Conservation (phyloP, 768 basidiomycete species). For the Lactifluus pinguis region DNA sequence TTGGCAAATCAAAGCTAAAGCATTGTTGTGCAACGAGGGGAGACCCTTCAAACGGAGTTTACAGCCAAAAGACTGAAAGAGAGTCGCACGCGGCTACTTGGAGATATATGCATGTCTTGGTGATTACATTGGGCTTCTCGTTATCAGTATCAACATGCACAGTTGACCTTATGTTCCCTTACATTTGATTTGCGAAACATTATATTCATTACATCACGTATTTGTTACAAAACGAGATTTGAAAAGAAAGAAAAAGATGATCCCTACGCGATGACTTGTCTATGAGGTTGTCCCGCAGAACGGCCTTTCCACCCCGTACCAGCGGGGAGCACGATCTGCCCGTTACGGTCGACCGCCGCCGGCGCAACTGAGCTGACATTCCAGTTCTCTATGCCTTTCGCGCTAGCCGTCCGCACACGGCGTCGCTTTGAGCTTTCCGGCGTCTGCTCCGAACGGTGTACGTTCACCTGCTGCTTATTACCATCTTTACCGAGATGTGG, state of each 20-base stretch:
- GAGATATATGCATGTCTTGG: not conserved
- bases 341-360: conserved; percentile 1
- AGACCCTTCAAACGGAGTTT: not conserved
- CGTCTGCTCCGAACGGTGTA: not conserved
- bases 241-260: not conserved
- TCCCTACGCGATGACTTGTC: not conserved
- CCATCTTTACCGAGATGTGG: conserved; percentile 9
- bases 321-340: conserved; percentile 16
- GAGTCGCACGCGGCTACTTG: too few species aligned
- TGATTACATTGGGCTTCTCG: not conserved
- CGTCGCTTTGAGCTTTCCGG: conserved; percentile 12
- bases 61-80: not conserved
- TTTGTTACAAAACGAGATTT: conserved; percentile 5
- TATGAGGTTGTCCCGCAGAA: not conserved
- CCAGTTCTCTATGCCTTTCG: conserved; percentile 7
- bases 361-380: not conserved
- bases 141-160: not conserved
- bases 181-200: not conserved
- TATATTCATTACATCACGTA: not conserved
- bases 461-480: not conserved
- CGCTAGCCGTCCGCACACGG: conserved; percentile 13
- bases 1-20: not conserved
- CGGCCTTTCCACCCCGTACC: conserved; percentile 18
- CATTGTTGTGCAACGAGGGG: not conserved
- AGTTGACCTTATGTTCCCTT: not conserved